Evolutionary conservation across 2,329 filamentous ascomycete species (phyloP).

Genomic region (Pseudogymnoascus sp.): DNA sequence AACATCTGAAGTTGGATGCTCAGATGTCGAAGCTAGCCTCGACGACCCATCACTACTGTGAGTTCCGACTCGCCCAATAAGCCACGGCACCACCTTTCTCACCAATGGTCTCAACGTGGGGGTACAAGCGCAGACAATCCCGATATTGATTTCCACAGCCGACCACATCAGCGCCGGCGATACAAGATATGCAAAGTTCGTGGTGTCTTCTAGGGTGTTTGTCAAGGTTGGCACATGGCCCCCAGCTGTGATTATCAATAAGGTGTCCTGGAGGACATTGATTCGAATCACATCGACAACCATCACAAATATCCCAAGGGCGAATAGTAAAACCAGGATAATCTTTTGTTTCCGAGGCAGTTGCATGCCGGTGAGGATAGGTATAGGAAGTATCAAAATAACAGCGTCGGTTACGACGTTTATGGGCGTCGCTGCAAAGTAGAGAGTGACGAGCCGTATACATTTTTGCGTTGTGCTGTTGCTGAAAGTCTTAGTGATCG

Average conservation of each 20-base stretch:
- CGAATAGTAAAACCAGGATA: constrained; percentile 78
- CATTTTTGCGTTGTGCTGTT: constrained; percentile 12
- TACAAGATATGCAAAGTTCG: constrained; percentile 62
- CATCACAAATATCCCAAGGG: constrained; percentile 78
- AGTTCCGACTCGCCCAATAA: too few relatives aligned
- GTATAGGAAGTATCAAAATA: constrained; percentile 79
- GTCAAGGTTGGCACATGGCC: neutral
- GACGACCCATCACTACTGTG: neutral
- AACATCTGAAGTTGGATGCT: too few relatives aligned
- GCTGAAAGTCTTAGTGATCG: constrained; percentile 62
- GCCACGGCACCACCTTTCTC: constrained; percentile 31
- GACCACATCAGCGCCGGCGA: constrained; percentile 90
- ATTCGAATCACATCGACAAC: constrained; percentile 84
- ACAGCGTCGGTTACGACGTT: constrained; percentile 89
- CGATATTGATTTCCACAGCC: constrained; percentile 81
- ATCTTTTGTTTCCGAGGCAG: constrained; percentile 79
- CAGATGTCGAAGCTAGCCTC: neutral
- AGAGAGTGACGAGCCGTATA: constrained; percentile 49
- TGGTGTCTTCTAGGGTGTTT: constrained; percentile 28
- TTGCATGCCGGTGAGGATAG: constrained; percentile 78
- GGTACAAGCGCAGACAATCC: constrained; percentile 89
- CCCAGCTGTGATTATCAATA: too few relatives aligned
- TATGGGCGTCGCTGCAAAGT: constrained; percentile 71
- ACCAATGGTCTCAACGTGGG: constrained; percentile 84
- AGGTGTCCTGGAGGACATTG: constrained; percentile 66